Base-by-base conservation (phyloP, 805 yeast species). In the Pichia exigua region DNA sequence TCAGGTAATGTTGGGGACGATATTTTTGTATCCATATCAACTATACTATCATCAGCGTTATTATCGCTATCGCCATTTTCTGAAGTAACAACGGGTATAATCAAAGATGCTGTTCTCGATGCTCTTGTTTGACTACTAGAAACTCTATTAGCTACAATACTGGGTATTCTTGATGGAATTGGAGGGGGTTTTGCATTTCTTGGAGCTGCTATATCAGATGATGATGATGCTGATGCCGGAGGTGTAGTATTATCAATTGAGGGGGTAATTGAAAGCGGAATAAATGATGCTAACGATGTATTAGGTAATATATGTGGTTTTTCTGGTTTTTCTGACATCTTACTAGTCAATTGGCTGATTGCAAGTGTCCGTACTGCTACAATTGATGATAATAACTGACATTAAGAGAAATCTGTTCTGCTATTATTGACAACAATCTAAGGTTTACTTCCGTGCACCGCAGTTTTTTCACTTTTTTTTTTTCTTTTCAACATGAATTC, bases 71-170 rank as follows among this genome's bases (percentile, higher is more conserved):
- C 26, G n/a, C 8, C 44, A 24, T 22, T 21, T 24, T 38, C 32
- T 8, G 45, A 10, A 18, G 44, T 42, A 17, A 48, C 51, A 5
- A 44, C 35, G 3, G 54, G 54, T 2, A 44, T 51, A 9, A 48
- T 32, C 8, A 52, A 35, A 13, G 54, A 52, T 10, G 51, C 44
- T 4, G 51, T 32, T 20, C 54, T 35, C 8, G 54, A 46, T 21
- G 38, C 27, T 44, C 53, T 42, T 24, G 42, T 17, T 32, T 42
- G 48, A 13, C 21, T 42, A n/a, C 48, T 45, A 6, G 42, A 8
- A n/a, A 28, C 38, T 5, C 49, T 22, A 20, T 42, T 48, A 6
- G 22, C 21, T 15, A 27, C 42, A 21, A n/a, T 48, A 7, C 26
- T 9, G 5, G 46, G 41, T n/a, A 42, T 17, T 22, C 41, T 44